These are phyloP conservation scores for Hanseniaspora jakobsenii DNA, from an alignment of 805 yeast genomes.

Conservation along the genomic window DNA sequence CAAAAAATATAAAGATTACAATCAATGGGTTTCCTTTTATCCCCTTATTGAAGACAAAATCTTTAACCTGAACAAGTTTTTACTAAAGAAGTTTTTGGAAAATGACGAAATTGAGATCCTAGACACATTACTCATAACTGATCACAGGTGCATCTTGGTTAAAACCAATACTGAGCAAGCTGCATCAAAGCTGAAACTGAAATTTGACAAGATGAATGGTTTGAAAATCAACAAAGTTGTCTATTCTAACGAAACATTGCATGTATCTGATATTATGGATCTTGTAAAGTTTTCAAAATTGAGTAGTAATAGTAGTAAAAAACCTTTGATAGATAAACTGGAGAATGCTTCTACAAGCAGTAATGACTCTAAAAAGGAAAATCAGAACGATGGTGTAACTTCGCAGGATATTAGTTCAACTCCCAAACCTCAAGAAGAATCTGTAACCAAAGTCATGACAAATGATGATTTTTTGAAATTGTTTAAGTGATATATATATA, in stretches of 20 bases:
- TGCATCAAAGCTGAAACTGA: conserved; percentile 34
- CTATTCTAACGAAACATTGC: conserved; percentile 2
- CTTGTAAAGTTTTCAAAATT: not conserved
- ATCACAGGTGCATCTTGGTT: conserved; percentile 38
- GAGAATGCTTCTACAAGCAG: not conserved
- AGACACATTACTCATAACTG: conserved; percentile 37
- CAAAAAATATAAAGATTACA: conserved; percentile 15
- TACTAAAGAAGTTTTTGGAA: conserved; percentile 17
- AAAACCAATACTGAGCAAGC: conserved; percentile 33
- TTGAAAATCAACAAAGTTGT: not conserved
- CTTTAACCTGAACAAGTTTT: conserved; percentile 19
- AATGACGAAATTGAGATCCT: conserved; percentile 23
- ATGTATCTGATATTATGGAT: not conserved
- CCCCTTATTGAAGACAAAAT: conserved; percentile 25
- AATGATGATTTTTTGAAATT: no score
- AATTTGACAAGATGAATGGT: not conserved
- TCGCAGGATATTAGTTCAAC: no score
- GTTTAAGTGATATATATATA: no score
- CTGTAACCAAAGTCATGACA: no score
- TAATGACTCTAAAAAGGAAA: conserved; percentile 10
- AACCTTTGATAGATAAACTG: not conserved
- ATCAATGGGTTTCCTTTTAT: conserved; percentile 20
- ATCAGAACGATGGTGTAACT: no score
- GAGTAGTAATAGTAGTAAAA: no score
- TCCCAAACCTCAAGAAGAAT: no score